phyloP scores from a whole-genome alignment of 1,284 basidiomycete species.

The Trichosporon sp. region DNA sequence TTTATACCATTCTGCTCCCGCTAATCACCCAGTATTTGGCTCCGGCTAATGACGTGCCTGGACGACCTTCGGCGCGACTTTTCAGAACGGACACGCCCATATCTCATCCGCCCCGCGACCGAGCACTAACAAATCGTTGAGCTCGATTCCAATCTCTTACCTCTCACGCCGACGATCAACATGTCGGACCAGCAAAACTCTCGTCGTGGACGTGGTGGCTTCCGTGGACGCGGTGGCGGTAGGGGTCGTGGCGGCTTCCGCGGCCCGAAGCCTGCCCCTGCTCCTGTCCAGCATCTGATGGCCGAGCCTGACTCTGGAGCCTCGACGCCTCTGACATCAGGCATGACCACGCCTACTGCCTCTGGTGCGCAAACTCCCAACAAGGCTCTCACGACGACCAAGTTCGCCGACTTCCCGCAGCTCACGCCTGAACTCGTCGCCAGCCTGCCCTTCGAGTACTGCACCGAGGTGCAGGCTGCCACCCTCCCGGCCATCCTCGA shows the following conservation, averaged over 20 bases:
- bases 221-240: slow-evolving; percentile 15
- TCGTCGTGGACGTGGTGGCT: slow-evolving; percentile 17
- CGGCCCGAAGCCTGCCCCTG: slow-evolving; percentile 21
- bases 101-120: neutral
- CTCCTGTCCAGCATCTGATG: slow-evolving; percentile 1
- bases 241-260: neutral
- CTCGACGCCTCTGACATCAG: slow-evolving; percentile 24
- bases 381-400: slow-evolving; percentile 27
- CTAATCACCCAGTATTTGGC: neutral
- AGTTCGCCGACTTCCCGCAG: slow-evolving; percentile 37
- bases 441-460: slow-evolving; percentile 52
- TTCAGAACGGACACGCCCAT: neutral
- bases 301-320: slow-evolving; percentile 2
- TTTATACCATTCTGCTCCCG: neutral
- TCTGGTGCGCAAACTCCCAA: slow-evolving; percentile 4
- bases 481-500: slow-evolving; percentile 58
- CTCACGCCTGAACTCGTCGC: slow-evolving; percentile 36
- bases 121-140: neutral
- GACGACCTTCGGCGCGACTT: neutral
- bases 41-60: neutral
- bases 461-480: slow-evolving; percentile 59
- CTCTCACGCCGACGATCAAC: neutral
- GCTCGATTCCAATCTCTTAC: neutral
- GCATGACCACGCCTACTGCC: slow-evolving; percentile 24
- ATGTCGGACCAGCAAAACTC: slow-evolving; percentile 21